Conservation (phyloP, 108 stramenopile species). For the Skeletonema marinoi region DNA sequence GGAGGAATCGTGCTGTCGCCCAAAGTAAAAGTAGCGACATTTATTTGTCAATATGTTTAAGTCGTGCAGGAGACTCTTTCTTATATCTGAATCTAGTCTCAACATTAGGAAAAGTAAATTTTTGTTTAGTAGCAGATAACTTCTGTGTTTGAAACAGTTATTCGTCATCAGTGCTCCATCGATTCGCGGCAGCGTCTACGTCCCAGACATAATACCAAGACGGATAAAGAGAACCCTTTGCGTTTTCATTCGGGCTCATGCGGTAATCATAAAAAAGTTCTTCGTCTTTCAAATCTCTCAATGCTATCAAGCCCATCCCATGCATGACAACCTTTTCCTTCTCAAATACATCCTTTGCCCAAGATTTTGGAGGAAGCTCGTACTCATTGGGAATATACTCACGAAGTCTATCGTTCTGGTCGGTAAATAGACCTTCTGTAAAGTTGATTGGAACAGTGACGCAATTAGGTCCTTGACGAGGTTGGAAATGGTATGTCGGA, state of each 20-base stretch:
- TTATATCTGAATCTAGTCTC: neutral
- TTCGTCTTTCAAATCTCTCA: slow-evolving; percentile 74
- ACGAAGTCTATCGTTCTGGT: slow-evolving; percentile 12
- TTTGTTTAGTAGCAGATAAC: neutral
- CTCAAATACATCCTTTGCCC: slow-evolving; percentile 49
- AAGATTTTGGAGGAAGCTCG: slow-evolving; percentile 57
- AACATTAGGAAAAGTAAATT: neutral
- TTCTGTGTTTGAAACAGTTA: neutral
- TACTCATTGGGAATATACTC: slow-evolving; percentile 80
- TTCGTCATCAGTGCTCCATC: slow-evolving; percentile 30
- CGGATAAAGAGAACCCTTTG: slow-evolving; percentile 39
- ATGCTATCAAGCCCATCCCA: slow-evolving; percentile 69
- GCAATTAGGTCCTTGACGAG: slow-evolving; percentile 53
- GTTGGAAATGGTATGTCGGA: neutral
- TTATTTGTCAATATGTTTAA: neutral
- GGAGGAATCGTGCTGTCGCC: neutral
- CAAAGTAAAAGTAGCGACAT: neutral
- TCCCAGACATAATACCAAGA: slow-evolving; percentile 69
- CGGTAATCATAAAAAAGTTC: slow-evolving; percentile 89
- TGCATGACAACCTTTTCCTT: slow-evolving; percentile 74
- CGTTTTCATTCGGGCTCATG: slow-evolving; percentile 35
- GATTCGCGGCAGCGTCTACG: slow-evolving; percentile 29
- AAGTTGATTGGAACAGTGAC: slow-evolving; percentile 75
- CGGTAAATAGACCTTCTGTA: slow-evolving; percentile 54
- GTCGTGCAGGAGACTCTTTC: too few relatives aligned